Base-by-base conservation (phyloP, 441 rosid genomes). In the Hura crepitans region DNA sequence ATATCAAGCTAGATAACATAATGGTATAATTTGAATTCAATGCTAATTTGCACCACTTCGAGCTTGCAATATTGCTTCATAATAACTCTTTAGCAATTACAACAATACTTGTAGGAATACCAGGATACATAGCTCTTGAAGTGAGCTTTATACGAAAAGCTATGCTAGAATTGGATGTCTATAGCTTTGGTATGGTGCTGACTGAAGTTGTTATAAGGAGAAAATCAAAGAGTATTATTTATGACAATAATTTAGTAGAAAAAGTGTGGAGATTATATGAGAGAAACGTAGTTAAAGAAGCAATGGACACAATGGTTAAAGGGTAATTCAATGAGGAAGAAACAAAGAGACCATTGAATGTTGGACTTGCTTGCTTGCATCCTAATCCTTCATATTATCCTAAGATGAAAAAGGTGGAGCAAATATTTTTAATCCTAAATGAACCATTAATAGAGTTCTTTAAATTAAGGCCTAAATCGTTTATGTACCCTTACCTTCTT, bases 71-170 rank as follows among this genome's bases (percentile, higher is more conserved):
- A 60, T 56, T 84, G 59, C 79, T 81, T 46, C 65, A 73, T 2
- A 69, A 75, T 17, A 60, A 75, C 2, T 46, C 75, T 35, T 62
- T 73, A 6, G 71, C 75, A 6, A 72, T 62, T 12, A 73, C 86
- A 22, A 78, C 86, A 50, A 72, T 72, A 81, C 53, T 77, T 0
- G 81, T 78, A 0, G 84, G 86, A 7, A 82, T 80, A n/a, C 85
- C 75, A 7, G 82, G 82, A 23, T 80, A 76, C 64, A 27, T 82
- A 37, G 81, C 78, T 39, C 82, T 81, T 0, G 80, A 78, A 54
- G 75, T 39, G 13, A 39, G 78, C 47, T 81, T 7, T 6, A 39
- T 13, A 6, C 12, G 82, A 37, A 81, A 74, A 66, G 74, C 79
- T 6, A 78, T 77, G 0, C 74, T 77, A 0, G 81, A 81, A 57